Percentiles rank a stretch among this genome's conserved stretches.
Evolutionary conservation across 148 eudicot genomes (phyloP).

Genomic region (Rhododendron molle): DNA sequence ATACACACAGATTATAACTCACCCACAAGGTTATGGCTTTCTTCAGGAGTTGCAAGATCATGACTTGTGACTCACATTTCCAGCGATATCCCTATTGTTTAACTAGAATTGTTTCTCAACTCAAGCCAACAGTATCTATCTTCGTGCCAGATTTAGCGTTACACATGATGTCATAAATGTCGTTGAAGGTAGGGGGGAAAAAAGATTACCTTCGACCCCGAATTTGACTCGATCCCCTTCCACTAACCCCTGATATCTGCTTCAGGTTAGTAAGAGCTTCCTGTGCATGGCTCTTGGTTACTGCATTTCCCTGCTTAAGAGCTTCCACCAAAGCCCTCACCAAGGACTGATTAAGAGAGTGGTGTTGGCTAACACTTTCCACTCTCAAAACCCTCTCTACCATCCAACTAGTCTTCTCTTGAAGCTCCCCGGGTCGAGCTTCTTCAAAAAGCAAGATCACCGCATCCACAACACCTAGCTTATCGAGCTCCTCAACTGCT

Average conservation of each 20-base stretch:
- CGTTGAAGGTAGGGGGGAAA: not conserved
- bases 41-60: constrained; percentile 3
- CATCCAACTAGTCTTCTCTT: constrained; percentile 57
- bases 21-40: not conserved
- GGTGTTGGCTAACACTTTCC: constrained; percentile 33
- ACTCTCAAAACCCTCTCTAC: constrained; percentile 49
- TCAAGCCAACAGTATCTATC: constrained; percentile 15
- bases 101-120: not conserved
- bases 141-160: constrained; percentile 16
- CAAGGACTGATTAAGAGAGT: constrained; percentile 41
- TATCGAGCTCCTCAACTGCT: constrained; percentile 50
- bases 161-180: not conserved
- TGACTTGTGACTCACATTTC: not conserved
- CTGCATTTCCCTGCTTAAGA: constrained; percentile 47
- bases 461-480: constrained; percentile 43
- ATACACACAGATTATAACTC: not conserved
- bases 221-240: constrained; percentile 35
- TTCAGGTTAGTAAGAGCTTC: constrained; percentile 56
- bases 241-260: constrained; percentile 62
- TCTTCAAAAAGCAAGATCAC: constrained; percentile 39
- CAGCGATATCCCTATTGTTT: not conserved
- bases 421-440: constrained; percentile 59
- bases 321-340: constrained; percentile 67
- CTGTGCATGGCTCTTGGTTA: constrained; percentile 48
- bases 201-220: not conserved